Conservation (phyloP, 306 rosid species). For the Datisca glomerata region DNA sequence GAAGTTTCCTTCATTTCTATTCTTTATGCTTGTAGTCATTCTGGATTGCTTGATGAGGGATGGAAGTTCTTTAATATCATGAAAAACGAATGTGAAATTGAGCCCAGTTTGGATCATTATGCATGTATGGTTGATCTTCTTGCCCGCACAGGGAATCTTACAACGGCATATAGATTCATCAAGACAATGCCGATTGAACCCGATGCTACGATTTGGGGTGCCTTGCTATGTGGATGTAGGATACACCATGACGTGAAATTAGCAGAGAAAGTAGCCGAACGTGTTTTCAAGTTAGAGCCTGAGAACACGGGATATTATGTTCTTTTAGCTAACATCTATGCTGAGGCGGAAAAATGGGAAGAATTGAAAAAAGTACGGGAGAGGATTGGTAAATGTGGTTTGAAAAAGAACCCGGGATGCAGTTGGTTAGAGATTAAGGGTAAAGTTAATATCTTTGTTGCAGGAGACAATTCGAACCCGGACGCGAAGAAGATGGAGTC, state of each 20-base stretch:
- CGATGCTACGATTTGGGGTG: conserved; percentile 64
- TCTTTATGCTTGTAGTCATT: conserved; percentile 61
- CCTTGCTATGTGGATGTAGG: conserved; percentile 62
- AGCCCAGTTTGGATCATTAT: conserved; percentile 49
- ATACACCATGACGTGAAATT: conserved; percentile 50
- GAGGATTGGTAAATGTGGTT: conserved; percentile 34
- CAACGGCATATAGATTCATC: conserved; percentile 40
- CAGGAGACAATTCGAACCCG: conserved; percentile 47
- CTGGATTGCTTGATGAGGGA: conserved; percentile 53
- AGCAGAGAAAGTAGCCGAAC: conserved; percentile 67
- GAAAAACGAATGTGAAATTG: conserved; percentile 30
- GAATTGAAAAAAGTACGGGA: conserved; percentile 35
- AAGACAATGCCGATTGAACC: conserved; percentile 47
- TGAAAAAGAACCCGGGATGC: conserved; percentile 48
- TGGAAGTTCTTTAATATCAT: conserved; percentile 39
- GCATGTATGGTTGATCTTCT: conserved; percentile 77
- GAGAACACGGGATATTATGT: conserved; percentile 62
- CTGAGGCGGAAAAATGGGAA: conserved; percentile 72
- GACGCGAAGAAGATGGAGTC: conserved; percentile 38
- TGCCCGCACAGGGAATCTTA: conserved; percentile 49
- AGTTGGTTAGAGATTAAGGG: conserved; percentile 62
- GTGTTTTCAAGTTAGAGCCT: conserved; percentile 55
- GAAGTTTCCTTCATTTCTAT: conserved; percentile 49
- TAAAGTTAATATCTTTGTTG: conserved; percentile 37
- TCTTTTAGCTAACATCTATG: conserved; percentile 57